phyloP scores from a whole-genome alignment of 306 rosid species.

The Lagenaria siceraria region DNA sequence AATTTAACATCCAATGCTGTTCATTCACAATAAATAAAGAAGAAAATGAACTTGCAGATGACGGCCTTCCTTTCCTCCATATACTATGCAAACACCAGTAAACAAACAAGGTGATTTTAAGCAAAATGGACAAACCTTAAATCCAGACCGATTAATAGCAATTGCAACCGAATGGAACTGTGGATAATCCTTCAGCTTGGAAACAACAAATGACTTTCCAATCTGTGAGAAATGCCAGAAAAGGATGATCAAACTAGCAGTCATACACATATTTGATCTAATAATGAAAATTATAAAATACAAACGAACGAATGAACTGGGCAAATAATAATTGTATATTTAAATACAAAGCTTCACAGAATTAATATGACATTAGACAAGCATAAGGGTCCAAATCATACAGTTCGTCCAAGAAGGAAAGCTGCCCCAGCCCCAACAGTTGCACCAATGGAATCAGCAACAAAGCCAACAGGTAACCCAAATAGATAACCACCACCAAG shows the following conservation, averaged over 20 bases:
- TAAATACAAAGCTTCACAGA: background rate
- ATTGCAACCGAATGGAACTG: slow-evolving; percentile 73
- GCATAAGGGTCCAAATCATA: slow-evolving; percentile 4
- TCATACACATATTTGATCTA: background rate
- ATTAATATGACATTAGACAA: background rate
- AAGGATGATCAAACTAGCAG: slow-evolving; percentile 7
- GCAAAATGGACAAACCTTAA: slow-evolving; percentile 51
- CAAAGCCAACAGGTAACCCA: slow-evolving; percentile 44
- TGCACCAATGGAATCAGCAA: slow-evolving; percentile 47
- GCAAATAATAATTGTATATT: background rate
- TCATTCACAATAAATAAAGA: background rate
- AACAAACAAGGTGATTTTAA: background rate
- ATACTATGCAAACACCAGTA: background rate
- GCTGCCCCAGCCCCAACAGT: slow-evolving; percentile 49
- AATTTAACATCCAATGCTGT: background rate
- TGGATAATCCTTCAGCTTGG: slow-evolving; percentile 92
- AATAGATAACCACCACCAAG: slow-evolving; percentile 59
- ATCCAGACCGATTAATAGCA: slow-evolving; percentile 74
- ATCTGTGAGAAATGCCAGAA: slow-evolving; percentile 40
- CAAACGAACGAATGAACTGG: background rate
- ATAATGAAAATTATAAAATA: background rate
- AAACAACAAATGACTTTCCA: slow-evolving; percentile 77
- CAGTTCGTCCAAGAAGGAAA: slow-evolving; percentile 45
- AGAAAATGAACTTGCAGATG: background rate
- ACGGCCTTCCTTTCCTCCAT: background rate